These are phyloP conservation scores for Asterochloris sp. DNA, from an alignment of 139 green algal genomes.

Conservation along the genomic window DNA sequence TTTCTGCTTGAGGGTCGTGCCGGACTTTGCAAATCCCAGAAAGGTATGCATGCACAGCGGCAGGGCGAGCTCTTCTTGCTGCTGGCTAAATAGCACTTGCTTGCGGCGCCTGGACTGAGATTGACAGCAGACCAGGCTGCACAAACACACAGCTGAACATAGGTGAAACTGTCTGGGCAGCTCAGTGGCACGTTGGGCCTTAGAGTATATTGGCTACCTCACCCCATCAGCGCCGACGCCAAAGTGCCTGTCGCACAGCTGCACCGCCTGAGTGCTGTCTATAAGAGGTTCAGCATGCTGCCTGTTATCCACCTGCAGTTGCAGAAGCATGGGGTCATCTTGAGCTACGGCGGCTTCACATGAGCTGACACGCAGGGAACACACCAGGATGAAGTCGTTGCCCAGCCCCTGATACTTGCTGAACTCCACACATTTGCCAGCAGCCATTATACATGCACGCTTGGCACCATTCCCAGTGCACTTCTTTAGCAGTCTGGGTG, in stretches of 20 bases:
- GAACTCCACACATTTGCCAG: constrained; percentile 53
- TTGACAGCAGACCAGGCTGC: neutral
- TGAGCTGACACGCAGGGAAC: neutral
- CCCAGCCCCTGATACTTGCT: constrained; percentile 97
- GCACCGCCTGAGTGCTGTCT: constrained; percentile 72
- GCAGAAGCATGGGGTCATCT: neutral
- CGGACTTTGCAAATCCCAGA: too few relatives aligned
- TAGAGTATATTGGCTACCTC: constrained; percentile 8
- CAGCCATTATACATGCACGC: too few relatives aligned
- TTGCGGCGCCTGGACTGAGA: neutral
- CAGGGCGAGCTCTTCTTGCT: too few relatives aligned
- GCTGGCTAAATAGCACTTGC: too few relatives aligned
- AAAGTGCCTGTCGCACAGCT: constrained; percentile 94
- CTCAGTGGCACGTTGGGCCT: neutral
- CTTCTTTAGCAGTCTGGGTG: too few relatives aligned
- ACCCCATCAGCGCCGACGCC: constrained; percentile 94
- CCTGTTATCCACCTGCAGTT: constrained; percentile 88
- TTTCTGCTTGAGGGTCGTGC: too few relatives aligned
- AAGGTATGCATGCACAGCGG: too few relatives aligned
- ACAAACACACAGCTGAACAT: neutral
- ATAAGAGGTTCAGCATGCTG: constrained; percentile 64
- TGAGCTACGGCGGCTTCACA: neutral
- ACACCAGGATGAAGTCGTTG: constrained; percentile 98
- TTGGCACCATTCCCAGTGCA: too few relatives aligned
- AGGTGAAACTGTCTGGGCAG: neutral